Evolutionary conservation across 1,284 basidiomycete genomes (phyloP), one percentile per base, ranked within the genome.

Genomic region (Cutaneotrichosporon spelunceum): DNA sequence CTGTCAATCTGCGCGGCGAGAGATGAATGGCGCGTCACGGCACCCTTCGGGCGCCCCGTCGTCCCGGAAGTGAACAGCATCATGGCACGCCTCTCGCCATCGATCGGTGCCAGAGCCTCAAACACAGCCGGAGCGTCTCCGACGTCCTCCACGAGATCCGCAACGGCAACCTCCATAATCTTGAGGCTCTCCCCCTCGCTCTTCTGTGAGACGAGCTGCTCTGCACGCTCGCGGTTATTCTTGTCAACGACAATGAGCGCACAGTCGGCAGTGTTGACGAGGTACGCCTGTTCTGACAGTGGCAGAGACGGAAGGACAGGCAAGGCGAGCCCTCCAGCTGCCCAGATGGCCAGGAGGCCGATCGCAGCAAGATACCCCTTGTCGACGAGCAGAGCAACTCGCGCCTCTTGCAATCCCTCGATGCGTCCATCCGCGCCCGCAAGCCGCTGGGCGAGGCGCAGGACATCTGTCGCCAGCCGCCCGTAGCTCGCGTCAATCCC

Each of bases 31-130:
- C 72, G 66, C 36, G 75, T 74, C 7, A 76, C 72, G 0, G 75
- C 19, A 21, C 76, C 76, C 61, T 77, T 77, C 1, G 76, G 75
- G 23, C 68, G 55, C 4, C 76, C 76, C 11, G 74, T 77, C 33
- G 73, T 73, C 4, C 76, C 76, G 36, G 67, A 70, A 1, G 76
- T 78, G 62, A 73, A 78, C 14, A 78, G 68, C 73, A 78, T 77
- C 69, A 78, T 74, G 16, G 72, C 71, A 23, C 68, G 66, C 13
- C 69, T 59, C 11, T 70, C 64, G 24, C 64, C 64, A 24, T 69
- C 66, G 36, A 75, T 60, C 42, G 34, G 59, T 24, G 57, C 19
- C 16, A 65, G 50, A 5, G 48, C 47, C 4, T 50, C 26, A 4
- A 64, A 54, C 11, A 34, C 48, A 9, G 11, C 21, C 27, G 10